Evolutionary conservation across 176 grass and related monocot species (phyloP).

Genomic region (Raddia guianensis): DNA sequence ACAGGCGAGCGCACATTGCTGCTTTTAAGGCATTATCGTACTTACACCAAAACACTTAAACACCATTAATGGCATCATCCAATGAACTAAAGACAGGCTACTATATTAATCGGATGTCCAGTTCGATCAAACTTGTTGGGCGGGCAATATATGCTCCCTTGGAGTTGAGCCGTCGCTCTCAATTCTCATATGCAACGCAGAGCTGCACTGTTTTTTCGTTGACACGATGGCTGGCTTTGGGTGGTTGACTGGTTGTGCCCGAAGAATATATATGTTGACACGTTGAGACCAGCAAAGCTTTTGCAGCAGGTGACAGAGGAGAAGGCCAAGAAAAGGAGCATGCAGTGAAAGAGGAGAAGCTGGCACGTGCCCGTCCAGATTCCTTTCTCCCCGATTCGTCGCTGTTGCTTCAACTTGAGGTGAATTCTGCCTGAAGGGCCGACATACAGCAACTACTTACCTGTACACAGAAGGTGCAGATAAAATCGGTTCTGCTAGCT

Average conservation of each 20-base stretch:
- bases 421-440: background rate
- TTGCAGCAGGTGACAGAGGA: no score
- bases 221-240: background rate
- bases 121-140: background rate
- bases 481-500: no score
- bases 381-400: background rate
- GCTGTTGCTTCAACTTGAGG: background rate
- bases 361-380: background rate
- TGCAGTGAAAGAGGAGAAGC: background rate
- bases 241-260: background rate
- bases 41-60: background rate
- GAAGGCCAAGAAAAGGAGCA: no score
- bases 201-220: background rate
- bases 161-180: conserved; percentile 32
- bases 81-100: background rate
- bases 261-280: no score
- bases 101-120: background rate
- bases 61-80: background rate
- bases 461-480: no score
- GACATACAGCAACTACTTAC: no score
- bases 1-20: background rate
- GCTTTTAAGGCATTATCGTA: background rate
- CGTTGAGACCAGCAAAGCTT: no score
- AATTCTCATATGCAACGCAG: background rate
- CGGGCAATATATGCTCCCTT: background rate